Evolutionary conservation across 257 asterid species (phyloP).

Genomic region (Cynanchum wilfordii): DNA sequence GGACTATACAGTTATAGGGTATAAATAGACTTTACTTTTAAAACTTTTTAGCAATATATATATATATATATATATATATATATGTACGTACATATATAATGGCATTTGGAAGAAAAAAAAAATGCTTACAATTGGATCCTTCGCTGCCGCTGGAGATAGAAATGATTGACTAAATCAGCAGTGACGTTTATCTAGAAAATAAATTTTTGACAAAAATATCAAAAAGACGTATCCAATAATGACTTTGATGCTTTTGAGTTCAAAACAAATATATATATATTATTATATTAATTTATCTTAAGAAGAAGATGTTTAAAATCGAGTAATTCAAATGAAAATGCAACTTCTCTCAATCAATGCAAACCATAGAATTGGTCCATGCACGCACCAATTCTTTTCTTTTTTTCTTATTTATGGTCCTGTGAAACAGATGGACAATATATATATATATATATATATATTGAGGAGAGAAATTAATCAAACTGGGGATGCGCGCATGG

Average conservation of each 20-base stretch:
- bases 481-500: neutral
- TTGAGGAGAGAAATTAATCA: neutral
- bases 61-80: too few species aligned
- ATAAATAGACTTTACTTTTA: too few species aligned
- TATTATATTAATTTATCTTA: neutral
- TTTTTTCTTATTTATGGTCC: conserved; percentile 10
- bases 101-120: too few species aligned
- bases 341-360: conserved; percentile 10
- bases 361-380: conserved; percentile 23
- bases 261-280: neutral
- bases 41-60: too few species aligned
- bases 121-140: neutral
- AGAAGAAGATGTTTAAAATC: neutral
- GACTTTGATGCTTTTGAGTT: neutral
- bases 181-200: neutral
- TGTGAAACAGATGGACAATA: conserved; percentile 8
- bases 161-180: neutral
- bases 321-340: neutral
- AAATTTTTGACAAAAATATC: neutral
- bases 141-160: neutral
- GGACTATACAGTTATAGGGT: too few species aligned
- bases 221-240: neutral
- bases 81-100: too few species aligned
- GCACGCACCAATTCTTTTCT: neutral
- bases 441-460: neutral